Percentiles rank a stretch among this genome's conserved stretches.
Evolutionary conservation across 2,329 filamentous ascomycete species (phyloP).

Genomic region (Colletotrichum lentis): DNA sequence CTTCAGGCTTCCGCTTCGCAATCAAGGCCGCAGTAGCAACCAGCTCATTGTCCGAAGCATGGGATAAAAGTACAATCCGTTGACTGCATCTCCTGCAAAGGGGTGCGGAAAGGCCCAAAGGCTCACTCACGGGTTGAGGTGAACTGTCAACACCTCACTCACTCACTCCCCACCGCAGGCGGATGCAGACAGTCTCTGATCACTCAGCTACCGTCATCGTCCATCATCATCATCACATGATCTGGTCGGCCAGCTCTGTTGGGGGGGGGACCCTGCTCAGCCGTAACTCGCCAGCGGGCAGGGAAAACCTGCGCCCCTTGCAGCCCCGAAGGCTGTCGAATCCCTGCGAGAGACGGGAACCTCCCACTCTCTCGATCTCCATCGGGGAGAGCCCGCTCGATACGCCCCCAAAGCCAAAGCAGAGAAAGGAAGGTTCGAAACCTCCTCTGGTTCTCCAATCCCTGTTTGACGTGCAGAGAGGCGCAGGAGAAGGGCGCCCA

Average conservation of each 20-base stretch:
- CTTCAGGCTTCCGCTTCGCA: no score
- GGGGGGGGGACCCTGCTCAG: neutral
- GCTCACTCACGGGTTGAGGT: neutral
- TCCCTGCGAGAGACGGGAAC: constrained; percentile 10
- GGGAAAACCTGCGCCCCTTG: neutral
- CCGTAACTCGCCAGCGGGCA: neutral
- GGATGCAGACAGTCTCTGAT: neutral
- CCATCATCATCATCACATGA: no score
- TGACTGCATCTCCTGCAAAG: no score
- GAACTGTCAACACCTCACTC: neutral
- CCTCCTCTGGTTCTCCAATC: neutral
- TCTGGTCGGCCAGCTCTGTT: neutral
- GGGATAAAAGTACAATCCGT: neutral
- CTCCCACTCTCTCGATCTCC: neutral
- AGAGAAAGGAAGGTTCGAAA: neutral
- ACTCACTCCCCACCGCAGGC: neutral
- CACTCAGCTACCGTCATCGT: neutral
- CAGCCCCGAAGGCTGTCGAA: constrained; percentile 17
- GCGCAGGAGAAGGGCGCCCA: neutral
- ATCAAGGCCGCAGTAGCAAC: no score
- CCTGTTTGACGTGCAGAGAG: neutral
- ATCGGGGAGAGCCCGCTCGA: neutral
- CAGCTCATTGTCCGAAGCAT: neutral
- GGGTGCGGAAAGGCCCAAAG: neutral
- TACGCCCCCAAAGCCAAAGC: neutral